Evolutionary conservation across 441 rosid species (phyloP).

Genomic region (Macaranga tanarius): DNA sequence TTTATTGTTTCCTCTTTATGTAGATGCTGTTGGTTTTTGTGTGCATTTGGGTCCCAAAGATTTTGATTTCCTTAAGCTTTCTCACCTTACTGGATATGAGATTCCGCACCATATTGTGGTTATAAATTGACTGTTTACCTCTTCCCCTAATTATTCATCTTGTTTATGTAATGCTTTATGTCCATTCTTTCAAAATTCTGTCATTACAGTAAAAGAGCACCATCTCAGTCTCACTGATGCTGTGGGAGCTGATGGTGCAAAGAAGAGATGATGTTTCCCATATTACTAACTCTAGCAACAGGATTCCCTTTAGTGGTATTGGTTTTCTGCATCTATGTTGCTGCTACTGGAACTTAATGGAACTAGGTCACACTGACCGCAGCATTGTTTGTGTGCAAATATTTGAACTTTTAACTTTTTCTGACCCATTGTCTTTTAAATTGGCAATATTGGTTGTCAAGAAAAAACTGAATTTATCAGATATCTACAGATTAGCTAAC

Average conservation of each 20-base stretch:
- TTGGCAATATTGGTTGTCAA: neutral
- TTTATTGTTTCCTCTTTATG: neutral
- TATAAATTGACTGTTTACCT: neutral
- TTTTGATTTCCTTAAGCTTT: neutral
- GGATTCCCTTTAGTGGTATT: neutral
- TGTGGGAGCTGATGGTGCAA: neutral
- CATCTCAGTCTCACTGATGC: neutral
- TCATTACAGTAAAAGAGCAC: neutral
- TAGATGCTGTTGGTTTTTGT: neutral
- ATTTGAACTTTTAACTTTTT: neutral
- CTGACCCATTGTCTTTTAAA: neutral
- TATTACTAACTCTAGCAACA: neutral
- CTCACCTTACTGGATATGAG: neutral
- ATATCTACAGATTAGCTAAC: neutral
- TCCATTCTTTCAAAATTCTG: too few relatives aligned
- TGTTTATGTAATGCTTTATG: neutral
- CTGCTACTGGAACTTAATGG: neutral
- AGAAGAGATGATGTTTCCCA: neutral
- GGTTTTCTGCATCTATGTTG: conserved; percentile 1
- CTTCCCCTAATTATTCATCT: neutral
- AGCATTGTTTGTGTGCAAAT: neutral
- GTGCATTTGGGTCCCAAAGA: neutral
- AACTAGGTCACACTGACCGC: conserved; percentile 1
- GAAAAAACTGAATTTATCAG: neutral
- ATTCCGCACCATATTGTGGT: neutral